These are phyloP conservation scores for Fusarium circinatum DNA, from an alignment of 2,329 filamentous ascomycete genomes.

Conservation along the genomic window DNA sequence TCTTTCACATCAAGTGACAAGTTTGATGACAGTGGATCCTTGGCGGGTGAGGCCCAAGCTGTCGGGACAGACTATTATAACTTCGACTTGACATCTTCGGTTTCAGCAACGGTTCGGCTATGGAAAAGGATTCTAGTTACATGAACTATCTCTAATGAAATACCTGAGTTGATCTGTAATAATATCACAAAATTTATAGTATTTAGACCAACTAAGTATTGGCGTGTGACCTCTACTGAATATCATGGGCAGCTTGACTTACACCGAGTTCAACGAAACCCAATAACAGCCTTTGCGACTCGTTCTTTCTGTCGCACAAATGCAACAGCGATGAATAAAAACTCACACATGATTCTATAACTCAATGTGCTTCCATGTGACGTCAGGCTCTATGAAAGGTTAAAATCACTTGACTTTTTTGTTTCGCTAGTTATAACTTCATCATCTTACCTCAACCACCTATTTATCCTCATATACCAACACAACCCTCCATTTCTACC, in stretches of 20 bases:
- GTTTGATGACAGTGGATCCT: background rate
- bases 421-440: background rate
- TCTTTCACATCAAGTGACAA: background rate
- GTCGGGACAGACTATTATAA: conserved; percentile 1
- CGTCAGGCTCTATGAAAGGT: background rate
- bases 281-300: background rate
- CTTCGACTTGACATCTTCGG: background rate
- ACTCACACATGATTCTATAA: background rate
- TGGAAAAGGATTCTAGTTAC: fast-evolving
- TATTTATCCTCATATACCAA: background rate
- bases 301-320: conserved; percentile 5
- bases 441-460: background rate
- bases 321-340: background rate
- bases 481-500: background rate
- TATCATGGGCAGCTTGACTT: background rate
- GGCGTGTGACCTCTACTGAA: background rate
- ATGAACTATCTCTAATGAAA: fast-evolving
- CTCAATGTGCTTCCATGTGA: background rate
- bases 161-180: fast-evolving
- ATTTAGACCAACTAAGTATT: background rate
- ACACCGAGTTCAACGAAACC: background rate
- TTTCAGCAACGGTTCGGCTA: too few relatives aligned
- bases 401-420: background rate
- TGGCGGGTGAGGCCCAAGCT: background rate
- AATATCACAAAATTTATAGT: fast-evolving